These are phyloP conservation scores for Trametes elegans DNA, from an alignment of 768 basidiomycete genomes.

Conservation along the genomic window DNA sequence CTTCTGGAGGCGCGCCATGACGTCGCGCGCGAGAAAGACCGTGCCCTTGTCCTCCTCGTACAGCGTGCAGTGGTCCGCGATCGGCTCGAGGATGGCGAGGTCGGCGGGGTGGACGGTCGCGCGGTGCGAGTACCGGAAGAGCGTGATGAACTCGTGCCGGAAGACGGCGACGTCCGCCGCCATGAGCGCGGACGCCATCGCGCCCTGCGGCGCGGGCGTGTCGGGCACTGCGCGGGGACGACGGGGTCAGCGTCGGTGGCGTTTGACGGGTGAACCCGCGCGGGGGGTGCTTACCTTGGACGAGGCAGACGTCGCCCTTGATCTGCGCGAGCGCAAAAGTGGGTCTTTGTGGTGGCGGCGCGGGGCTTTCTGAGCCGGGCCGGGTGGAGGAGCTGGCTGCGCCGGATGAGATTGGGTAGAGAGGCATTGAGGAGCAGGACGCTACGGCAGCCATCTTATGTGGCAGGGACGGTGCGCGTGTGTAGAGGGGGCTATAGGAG, in stretches of 20 bases:
- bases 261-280: neutral
- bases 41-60: slow-evolving; percentile 36
- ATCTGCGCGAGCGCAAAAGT: slow-evolving; percentile 29
- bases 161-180: slow-evolving; percentile 33
- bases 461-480: neutral
- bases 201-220: slow-evolving; percentile 14
- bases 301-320: slow-evolving; percentile 28
- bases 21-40: slow-evolving; percentile 35
- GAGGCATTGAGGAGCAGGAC: slow-evolving; percentile 9
- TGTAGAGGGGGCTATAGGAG: neutral
- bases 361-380: neutral
- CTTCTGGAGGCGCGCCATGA: slow-evolving; percentile 33
- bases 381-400: neutral
- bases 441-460: slow-evolving; percentile 14
- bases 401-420: slow-evolving; percentile 10
- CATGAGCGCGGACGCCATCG: slow-evolving; percentile 30
- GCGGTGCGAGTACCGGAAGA: slow-evolving; percentile 37
- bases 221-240: slow-evolving; percentile 7
- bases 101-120: slow-evolving; percentile 35
- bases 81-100: slow-evolving; percentile 33
- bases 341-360: neutral
- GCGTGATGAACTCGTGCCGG: slow-evolving; percentile 39
- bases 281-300: slow-evolving; percentile 24
- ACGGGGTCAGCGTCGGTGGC: neutral
- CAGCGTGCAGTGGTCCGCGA: slow-evolving; percentile 29